phyloP scores from a whole-genome alignment of 371 early-diverging fungal species.

The Sporodiniella umbellata region DNA sequence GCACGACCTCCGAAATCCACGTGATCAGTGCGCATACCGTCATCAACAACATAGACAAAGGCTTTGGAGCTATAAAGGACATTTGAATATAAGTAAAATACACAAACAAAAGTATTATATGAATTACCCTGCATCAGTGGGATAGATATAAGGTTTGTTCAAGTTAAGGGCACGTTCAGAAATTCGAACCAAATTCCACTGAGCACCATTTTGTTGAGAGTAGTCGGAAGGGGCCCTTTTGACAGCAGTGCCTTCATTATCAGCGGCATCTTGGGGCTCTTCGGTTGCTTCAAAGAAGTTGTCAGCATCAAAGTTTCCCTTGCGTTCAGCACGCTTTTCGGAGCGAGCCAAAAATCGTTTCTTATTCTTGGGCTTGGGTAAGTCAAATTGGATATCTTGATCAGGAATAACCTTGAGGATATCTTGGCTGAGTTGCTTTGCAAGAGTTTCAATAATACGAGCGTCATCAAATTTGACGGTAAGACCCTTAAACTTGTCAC shows the following conservation, averaged over 20 bases:
- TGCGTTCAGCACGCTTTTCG: slow-evolving; percentile 2
- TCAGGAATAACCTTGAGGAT: slow-evolving; percentile 37
- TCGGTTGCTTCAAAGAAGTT: background rate
- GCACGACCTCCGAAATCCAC: slow-evolving; percentile 64
- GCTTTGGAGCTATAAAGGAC: slow-evolving; percentile 26
- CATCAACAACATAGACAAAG: slow-evolving; percentile 57
- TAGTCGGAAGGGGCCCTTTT: slow-evolving; percentile 3
- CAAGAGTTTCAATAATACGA: slow-evolving; percentile 12
- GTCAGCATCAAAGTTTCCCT: slow-evolving; percentile 13
- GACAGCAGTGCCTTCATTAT: background rate
- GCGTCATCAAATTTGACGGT: slow-evolving; percentile 28
- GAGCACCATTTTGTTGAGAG: slow-evolving; percentile 22
- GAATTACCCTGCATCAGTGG: slow-evolving; percentile 20
- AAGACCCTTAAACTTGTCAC: slow-evolving; percentile 28
- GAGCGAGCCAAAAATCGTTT: slow-evolving; percentile 21
- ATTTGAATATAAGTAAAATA: background rate
- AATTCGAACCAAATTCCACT: slow-evolving; percentile 42
- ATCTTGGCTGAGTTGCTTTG: slow-evolving; percentile 13
- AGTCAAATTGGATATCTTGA: slow-evolving; percentile 31
- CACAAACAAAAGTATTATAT: background rate
- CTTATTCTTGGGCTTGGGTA: slow-evolving; percentile 18
- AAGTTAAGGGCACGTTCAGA: slow-evolving; percentile 23
- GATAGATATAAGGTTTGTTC: slow-evolving; percentile 30
- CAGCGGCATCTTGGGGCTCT: background rate
- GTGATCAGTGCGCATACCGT: slow-evolving; percentile 41